Base-by-base conservation (phyloP, 345 rosid species). In the Lumnitzera littorea region DNA sequence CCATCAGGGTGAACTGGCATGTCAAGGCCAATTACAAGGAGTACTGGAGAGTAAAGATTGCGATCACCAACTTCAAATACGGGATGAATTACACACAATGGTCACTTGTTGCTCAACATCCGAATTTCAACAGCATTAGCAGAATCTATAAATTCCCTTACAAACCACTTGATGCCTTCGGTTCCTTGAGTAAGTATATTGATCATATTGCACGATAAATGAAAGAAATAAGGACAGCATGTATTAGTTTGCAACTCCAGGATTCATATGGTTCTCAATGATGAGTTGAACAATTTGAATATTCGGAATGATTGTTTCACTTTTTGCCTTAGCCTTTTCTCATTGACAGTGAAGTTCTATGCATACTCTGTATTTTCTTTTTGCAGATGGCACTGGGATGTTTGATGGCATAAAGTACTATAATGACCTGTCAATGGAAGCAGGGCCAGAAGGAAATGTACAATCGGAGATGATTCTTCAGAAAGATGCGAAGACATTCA, bases 341-440 rank as follows among this genome's bases (percentile, higher is more conserved):
- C 43, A 36, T 36, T 36, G 11, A 9, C 10, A 36, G 43, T 36
- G 10, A 36, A 36, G 43, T 36, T 36, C 7, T 36, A 36, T 36
- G 11, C 7, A 1, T 36, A 36, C 9, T 23, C 14, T 53, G 31
- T 50, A 14, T 20, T 51, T 10, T 20, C 20, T 20, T 5, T 55
- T 0, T 58, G 74, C 74, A 78, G 74, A 78, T 69, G 82, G 74
- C 48, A 72, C 75, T 0, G 79, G 76, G 2, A 79, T 73, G 80
- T 76, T 79, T 43, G 68, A 68, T 3, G 77, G 81, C 10, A 15
- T 66, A 24, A 71, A 71, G 62, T 68, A 58, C 68, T 73, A 16
- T 58, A 76, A 76, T 43, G 77, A 71, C 59, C 36, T 61, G 8
- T 58, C 73, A 16, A 63, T 63, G 75, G 70, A 73, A 53, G 76